phyloP scores from a whole-genome alignment of 495 filamentous ascomycete genomes.

The Amniculicola lignicola region DNA sequence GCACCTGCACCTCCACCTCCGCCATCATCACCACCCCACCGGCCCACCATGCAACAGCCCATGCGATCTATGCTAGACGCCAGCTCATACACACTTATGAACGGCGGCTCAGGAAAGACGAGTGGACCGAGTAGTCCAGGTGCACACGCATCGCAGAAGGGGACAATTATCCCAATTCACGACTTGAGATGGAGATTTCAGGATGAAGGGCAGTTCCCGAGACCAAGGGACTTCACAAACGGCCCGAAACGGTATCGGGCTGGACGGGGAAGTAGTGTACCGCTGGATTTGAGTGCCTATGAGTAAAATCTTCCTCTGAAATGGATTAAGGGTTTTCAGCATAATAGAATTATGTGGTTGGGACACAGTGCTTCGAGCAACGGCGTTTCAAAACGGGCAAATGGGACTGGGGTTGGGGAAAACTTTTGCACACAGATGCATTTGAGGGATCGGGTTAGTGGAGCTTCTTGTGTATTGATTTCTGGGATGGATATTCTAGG shows the following conservation, averaged over 20 bases:
- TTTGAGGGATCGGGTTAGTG: no score
- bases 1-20: constrained; percentile 35
- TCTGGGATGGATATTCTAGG: no score
- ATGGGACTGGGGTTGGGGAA: no score
- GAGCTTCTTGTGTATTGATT: no score
- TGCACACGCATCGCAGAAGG: constrained; percentile 17
- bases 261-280: constrained; percentile 89
- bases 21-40: constrained; percentile 35
- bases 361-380: background rate
- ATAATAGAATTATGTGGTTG: background rate
- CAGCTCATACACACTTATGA: constrained; percentile 71
- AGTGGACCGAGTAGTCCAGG: constrained; percentile 24
- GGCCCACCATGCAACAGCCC: constrained; percentile 39
- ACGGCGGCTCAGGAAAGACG: constrained; percentile 43
- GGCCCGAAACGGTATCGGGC: constrained; percentile 76
- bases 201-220: constrained; percentile 75
- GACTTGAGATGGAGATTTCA: constrained; percentile 86
- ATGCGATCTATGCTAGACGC: constrained; percentile 65
- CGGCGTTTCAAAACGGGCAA: background rate
- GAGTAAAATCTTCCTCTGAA: constrained; percentile 22
- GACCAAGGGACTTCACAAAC: constrained; percentile 74
- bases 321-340: background rate
- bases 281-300: constrained; percentile 68
- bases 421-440: no score
- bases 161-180: constrained; percentile 60